A percentile compares a stretch with the other conserved stretches of the same genome.
Conservation (phyloP, 805 yeast species). For the Metschnikowia picachoensis region DNA sequence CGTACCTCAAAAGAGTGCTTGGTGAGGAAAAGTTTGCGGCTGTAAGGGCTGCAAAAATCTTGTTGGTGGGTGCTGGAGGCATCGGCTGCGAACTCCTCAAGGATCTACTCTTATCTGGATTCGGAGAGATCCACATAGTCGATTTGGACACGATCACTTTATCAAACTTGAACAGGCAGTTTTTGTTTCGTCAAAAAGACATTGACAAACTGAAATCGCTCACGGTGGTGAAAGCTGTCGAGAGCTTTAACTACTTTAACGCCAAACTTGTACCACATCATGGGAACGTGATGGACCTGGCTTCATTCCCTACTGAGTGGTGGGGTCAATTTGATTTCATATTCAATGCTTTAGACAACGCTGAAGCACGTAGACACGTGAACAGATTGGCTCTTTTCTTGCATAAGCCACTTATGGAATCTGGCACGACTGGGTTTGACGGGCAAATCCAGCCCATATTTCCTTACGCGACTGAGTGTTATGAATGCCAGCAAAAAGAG, state of each 20-base stretch:
- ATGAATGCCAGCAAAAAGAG: conserved; percentile 83
- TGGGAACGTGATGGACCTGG: conserved; percentile 81
- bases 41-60: conserved; percentile 47
- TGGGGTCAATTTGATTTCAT: conserved; percentile 66
- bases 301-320: conserved; percentile 71
- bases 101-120: conserved; percentile 72
- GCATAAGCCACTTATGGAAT: conserved; percentile 76
- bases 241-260: conserved; percentile 55
- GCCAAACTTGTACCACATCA: conserved; percentile 73
- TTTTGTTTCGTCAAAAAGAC: conserved; percentile 83
- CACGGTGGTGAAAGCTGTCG: conserved; percentile 82
- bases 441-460: conserved; percentile 94
- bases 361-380: conserved; percentile 89
- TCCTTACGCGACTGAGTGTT: conserved; percentile 83
- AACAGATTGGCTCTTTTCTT: conserved; percentile 76
- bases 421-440: conserved; percentile 91
- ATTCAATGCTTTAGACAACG: conserved; percentile 90
- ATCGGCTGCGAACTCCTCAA: conserved; percentile 91
- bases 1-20: conserved; percentile 42
- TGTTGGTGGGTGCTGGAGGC: conserved; percentile 95
- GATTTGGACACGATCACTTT: conserved; percentile 94
- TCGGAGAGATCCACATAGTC: conserved; percentile 85
- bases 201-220: conserved; percentile 83
- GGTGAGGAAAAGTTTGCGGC: conserved; percentile 32
- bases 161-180: conserved; percentile 89